These are phyloP conservation scores for Guyanaporus albipodus DNA, from an alignment of 768 basidiomycete species.

Conservation along the genomic window DNA sequence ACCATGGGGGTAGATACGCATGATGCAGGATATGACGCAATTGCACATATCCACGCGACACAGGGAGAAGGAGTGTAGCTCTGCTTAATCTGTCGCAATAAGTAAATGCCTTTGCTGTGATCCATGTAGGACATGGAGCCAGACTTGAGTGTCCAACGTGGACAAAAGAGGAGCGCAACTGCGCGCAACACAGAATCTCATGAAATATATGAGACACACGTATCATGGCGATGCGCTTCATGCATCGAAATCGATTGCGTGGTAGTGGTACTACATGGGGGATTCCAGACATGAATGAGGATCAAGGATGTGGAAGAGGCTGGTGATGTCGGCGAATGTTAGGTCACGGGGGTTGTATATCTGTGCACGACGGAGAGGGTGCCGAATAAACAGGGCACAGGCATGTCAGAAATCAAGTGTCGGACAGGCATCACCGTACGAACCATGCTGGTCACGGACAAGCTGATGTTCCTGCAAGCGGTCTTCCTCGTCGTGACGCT, in stretches of 20 bases:
- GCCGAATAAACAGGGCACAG: not conserved
- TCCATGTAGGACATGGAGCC: not conserved
- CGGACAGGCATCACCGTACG: not conserved
- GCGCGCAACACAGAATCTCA: not conserved
- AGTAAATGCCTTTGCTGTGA: not conserved
- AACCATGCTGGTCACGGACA: not conserved
- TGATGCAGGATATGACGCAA: not conserved
- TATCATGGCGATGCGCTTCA: constrained; percentile 2
- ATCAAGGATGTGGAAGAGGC: not conserved
- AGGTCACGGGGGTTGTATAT: constrained; percentile 7
- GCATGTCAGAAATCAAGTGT: constrained; percentile 10
- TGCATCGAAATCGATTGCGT: constrained; percentile 1
- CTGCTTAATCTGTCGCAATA: not conserved
- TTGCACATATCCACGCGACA: not conserved
- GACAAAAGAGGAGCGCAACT: not conserved
- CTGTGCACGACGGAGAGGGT: constrained; percentile 4
- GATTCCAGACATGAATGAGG: not conserved
- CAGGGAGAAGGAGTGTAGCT: not conserved
- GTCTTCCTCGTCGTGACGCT: constrained; percentile 16
- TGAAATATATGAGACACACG: not conserved
- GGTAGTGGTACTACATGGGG: not conserved
- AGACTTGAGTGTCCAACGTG: not conserved
- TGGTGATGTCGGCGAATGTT: not conserved
- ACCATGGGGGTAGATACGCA: no score
- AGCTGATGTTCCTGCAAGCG: constrained; percentile 9